phyloP scores from a whole-genome alignment of 2,329 filamentous ascomycete genomes.

The Penicillium vulpinum region DNA sequence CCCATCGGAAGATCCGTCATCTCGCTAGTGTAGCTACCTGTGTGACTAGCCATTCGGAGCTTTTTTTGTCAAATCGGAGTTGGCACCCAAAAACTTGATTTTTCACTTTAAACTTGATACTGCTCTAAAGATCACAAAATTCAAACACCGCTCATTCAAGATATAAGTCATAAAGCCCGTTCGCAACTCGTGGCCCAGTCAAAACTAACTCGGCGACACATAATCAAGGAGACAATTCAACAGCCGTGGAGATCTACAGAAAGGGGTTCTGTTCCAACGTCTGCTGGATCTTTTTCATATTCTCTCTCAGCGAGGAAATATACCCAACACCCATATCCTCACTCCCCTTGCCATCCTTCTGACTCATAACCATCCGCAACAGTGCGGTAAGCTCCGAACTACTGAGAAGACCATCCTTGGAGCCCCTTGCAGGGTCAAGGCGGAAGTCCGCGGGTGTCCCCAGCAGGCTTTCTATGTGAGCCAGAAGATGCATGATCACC shows the following conservation, averaged over 20 bases:
- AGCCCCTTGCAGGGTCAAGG: neutral
- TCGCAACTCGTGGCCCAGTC: no score
- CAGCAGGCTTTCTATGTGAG: neutral
- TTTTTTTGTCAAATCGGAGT: no score
- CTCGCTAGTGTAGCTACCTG: no score
- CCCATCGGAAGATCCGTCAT: no score
- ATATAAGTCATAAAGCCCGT: no score
- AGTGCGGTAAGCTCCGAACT: neutral
- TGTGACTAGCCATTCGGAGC: no score
- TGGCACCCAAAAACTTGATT: no score
- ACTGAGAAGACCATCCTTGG: neutral
- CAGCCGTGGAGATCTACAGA: neutral
- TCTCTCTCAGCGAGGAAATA: neutral
- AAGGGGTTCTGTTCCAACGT: neutral
- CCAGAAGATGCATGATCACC: neutral
- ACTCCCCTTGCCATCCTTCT: neutral
- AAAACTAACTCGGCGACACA: neutral
- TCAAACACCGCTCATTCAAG: no score
- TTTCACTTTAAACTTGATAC: no score
- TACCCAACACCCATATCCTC: neutral
- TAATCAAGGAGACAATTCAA: neutral
- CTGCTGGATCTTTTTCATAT: constrained; percentile 1
- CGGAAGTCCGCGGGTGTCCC: neutral
- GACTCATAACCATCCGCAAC: neutral
- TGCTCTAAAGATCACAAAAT: no score